phyloP scores from a whole-genome alignment of 495 filamentous ascomycete genomes.

The Annulohypoxylon bovei region DNA sequence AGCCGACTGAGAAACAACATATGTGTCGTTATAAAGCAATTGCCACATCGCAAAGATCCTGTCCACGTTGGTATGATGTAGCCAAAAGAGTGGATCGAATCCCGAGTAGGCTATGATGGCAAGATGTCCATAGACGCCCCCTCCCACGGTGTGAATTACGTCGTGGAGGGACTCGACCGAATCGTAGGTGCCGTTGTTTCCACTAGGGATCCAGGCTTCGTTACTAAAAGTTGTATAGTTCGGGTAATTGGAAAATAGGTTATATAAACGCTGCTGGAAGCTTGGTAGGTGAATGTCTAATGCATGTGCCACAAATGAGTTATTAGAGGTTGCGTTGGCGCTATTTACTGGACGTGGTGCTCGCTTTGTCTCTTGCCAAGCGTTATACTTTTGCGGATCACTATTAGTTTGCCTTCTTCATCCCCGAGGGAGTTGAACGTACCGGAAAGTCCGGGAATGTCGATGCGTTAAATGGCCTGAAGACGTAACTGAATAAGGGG shows the following conservation, averaged over 20 bases:
- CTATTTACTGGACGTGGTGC: constrained; percentile 55
- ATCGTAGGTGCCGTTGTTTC: constrained; percentile 55
- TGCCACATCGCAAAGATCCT: constrained; percentile 79
- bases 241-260: constrained; percentile 66
- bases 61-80: constrained; percentile 74
- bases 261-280: constrained; percentile 65
- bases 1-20: constrained; percentile 60
- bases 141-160: constrained; percentile 67
- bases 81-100: constrained; percentile 79
- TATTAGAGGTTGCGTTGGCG: constrained; percentile 60
- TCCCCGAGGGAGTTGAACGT: constrained; percentile 30
- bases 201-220: constrained; percentile 57
- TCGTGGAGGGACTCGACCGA: constrained; percentile 73
- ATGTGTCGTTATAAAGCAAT: constrained; percentile 66
- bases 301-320: constrained; percentile 57
- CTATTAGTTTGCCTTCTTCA: constrained; percentile 27
- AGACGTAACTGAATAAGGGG: constrained; percentile 69
- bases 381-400: constrained; percentile 50
- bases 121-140: constrained; percentile 70
- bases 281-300: constrained; percentile 59
- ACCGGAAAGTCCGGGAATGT: constrained; percentile 57
- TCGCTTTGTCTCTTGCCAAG: constrained; percentile 60
- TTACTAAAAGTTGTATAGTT: constrained; percentile 69
- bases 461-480: constrained; percentile 62
- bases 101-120: constrained; percentile 69